A percentile compares a stretch with the other conserved stretches of the same genome.
These are phyloP conservation scores for Dactylellina cionopaga DNA, from an alignment of 2,329 filamentous ascomycete species.

Conservation along the genomic window DNA sequence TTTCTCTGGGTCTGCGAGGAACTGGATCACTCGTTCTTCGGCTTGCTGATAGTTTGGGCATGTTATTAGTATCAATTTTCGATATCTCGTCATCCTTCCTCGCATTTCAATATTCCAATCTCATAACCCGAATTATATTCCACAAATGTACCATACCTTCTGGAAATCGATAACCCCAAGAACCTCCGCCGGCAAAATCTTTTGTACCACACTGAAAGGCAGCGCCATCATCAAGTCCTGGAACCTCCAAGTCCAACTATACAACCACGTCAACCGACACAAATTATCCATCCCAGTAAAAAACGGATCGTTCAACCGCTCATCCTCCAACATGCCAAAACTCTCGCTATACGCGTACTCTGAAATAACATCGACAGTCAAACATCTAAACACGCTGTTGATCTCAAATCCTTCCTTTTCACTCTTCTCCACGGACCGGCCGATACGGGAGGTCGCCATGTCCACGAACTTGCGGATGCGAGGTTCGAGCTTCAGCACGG, in stretches of 20 bases:
- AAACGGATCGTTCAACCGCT: constrained; percentile 62
- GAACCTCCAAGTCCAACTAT: constrained; percentile 60
- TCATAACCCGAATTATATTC: background rate
- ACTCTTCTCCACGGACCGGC: constrained; percentile 57
- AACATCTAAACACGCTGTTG: constrained; percentile 57
- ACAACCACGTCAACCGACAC: constrained; percentile 59
- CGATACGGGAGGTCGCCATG: constrained; percentile 50
- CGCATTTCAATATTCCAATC: constrained; percentile 41
- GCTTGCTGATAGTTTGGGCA: constrained; percentile 29
- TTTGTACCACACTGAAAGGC: constrained; percentile 55
- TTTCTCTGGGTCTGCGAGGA: constrained; percentile 52
- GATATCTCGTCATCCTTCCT: too few species aligned
- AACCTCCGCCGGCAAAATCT: constrained; percentile 54
- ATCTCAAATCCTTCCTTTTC: constrained; percentile 37
- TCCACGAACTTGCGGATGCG: constrained; percentile 47
- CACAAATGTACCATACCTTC: constrained; percentile 22
- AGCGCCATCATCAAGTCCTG: constrained; percentile 54
- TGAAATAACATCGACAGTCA: constrained; percentile 61
- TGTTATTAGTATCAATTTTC: constrained; percentile 4
- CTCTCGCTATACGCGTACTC: constrained; percentile 62
- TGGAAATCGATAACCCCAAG: constrained; percentile 52
- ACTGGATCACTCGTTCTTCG: constrained; percentile 23
- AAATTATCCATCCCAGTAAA: constrained; percentile 62
- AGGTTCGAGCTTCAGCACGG: constrained; percentile 50
- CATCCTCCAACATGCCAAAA: constrained; percentile 60